Base-by-base conservation (phyloP, 2,329 filamentous ascomycete species). In the Phialemonium atrogriseum region DNA sequence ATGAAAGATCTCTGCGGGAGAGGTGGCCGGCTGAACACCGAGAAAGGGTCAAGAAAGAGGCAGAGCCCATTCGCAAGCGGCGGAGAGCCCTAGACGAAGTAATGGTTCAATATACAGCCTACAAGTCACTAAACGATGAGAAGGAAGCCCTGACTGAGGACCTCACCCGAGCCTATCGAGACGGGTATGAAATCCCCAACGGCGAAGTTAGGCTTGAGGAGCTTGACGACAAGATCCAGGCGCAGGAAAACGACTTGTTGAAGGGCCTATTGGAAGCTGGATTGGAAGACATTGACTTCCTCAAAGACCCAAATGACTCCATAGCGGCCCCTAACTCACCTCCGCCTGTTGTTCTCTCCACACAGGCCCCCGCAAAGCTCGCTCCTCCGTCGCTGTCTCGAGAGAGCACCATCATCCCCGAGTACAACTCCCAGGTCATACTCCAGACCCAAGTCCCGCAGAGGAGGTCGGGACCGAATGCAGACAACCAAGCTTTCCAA, bases 201-300 rank as follows among this genome's bases (percentile, higher is more conserved):
- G 66, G 71, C 14, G 70, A 76, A 42, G 45, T 49, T 20, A 59
- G 55, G 24, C 51, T 75, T 7, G 68, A 73, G 36, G 56, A 64
- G 21, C 45, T 76, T 22, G 60, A 60, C 9, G 57, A 58, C 29
- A 47, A 60, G 32, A 52, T 74, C 10, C 58, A 63, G 35, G 45
- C 52, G 22, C 59, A 59, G 37, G 68, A 71, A 39, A 48, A 54
- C 14, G 43, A 43, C 1, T 50, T 76, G 13, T 51, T 63, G 16
- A 47, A 48, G 25, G 51, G 52, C 11, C 53, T 76, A 1, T 37
- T 58, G 3, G 54, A 55, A n/a, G 62, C 62, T 7, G 66, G 62
- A 3, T 56, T 75, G 28, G 58, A 67, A 10, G 57, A 62, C 35
- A 47, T 54, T 11, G 51, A 46, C 17, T 55, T 62, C 22, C 51